Evolutionary conservation across 352 stramenopile genomes (phyloP).

Genomic region (Plasmopara viticola): DNA sequence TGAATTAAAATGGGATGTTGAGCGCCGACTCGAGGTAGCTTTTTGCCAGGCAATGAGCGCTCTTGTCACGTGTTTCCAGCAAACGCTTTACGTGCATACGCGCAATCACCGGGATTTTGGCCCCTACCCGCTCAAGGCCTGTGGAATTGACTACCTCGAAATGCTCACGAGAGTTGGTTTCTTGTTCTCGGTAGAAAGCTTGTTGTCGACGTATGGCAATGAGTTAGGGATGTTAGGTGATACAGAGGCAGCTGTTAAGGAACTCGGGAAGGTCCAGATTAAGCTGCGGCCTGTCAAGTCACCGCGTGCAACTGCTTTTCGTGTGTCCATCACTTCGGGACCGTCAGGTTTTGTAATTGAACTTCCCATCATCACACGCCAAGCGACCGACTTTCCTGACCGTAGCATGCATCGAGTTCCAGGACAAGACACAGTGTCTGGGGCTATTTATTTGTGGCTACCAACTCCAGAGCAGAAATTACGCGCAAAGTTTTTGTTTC

Average conservation of each 20-base stretch:
- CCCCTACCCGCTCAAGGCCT: conserved; percentile 26
- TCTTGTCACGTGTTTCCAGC: conserved; percentile 80
- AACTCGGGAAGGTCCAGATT: conserved; percentile 60
- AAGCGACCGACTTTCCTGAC: conserved; percentile 30
- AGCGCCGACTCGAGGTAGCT: conserved; percentile 75
- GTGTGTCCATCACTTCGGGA: conserved; percentile 62
- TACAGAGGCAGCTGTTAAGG: conserved; percentile 73
- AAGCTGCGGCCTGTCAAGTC: conserved; percentile 65
- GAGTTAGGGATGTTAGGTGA: conserved; percentile 82
- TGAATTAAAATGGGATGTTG: conserved; percentile 78
- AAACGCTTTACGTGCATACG: conserved; percentile 76
- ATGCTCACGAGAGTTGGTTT: conserved; percentile 65
- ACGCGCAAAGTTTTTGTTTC: conserved; percentile 55
- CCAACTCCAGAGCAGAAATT: conserved; percentile 37
- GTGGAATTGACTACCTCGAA: conserved; percentile 62
- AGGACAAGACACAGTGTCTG: conserved; percentile 68
- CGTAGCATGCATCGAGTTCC: conserved; percentile 67
- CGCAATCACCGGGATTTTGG: conserved; percentile 41
- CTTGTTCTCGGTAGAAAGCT: conserved; percentile 76
- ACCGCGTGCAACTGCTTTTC: conserved; percentile 52
- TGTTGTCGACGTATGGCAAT: conserved; percentile 82
- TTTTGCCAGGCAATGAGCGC: conserved; percentile 79
- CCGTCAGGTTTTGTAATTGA: conserved; percentile 60
- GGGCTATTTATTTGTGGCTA: conserved; percentile 61
- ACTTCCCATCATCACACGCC: conserved; percentile 61